These are phyloP conservation scores for Rhexocercosporidium sp. DNA, from an alignment of 2,329 filamentous ascomycete genomes.

Conservation along the genomic window DNA sequence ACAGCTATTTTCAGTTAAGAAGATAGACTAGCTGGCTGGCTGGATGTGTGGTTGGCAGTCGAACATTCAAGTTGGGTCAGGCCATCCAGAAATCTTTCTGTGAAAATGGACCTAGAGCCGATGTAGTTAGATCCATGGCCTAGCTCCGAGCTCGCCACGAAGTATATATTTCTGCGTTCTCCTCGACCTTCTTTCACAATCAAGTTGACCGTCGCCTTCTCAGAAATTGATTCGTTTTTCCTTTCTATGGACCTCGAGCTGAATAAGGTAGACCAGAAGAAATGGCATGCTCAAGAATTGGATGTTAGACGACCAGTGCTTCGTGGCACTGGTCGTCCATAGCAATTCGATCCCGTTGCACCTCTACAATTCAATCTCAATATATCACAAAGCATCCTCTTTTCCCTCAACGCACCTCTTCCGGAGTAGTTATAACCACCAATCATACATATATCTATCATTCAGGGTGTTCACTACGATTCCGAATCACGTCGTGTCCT, in stretches of 20 bases:
- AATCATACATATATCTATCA: conserved; percentile 3
- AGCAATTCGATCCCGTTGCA: conserved; percentile 43
- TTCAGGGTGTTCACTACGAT: not conserved
- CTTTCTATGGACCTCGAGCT: conserved; percentile 58
- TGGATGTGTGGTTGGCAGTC: conserved; percentile 6
- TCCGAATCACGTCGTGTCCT: not conserved
- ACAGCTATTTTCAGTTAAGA: conserved; percentile 40
- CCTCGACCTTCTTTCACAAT: conserved; percentile 41
- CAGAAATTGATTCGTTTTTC: conserved; percentile 64
- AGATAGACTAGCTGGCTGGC: conserved; percentile 30
- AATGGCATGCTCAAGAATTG: conserved; percentile 45
- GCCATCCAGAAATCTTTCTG: conserved; percentile 20
- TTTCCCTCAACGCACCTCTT: conserved; percentile 7
- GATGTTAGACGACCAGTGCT: conserved; percentile 40
- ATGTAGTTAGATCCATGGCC: not conserved
- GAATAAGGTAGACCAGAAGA: conserved; percentile 52
- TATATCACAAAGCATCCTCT: conserved; percentile 1
- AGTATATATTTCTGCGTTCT: not conserved
- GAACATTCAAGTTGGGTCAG: conserved; percentile 13
- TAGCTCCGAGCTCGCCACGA: not conserved
- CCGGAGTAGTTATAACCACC: not conserved
- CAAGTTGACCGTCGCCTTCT: conserved; percentile 59
- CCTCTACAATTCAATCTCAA: conserved; percentile 34
- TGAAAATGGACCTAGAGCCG: not conserved
- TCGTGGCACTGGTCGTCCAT: conserved; percentile 34